phyloP scores from a whole-genome alignment of 176 grass and related monocot genomes.

The Calamus simplicifolius region DNA sequence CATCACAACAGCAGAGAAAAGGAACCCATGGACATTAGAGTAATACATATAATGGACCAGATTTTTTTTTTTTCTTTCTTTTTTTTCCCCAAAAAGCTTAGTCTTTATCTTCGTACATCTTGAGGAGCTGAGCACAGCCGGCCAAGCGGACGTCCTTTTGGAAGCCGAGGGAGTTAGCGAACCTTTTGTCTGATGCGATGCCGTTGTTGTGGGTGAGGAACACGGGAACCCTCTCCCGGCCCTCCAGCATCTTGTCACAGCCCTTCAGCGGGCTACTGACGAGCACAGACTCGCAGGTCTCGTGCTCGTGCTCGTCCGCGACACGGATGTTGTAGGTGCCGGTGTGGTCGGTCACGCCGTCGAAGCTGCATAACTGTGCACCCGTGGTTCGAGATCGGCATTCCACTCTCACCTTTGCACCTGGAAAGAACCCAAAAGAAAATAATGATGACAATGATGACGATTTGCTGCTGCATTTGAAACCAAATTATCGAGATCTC shows the following conservation, averaged over 20 bases:
- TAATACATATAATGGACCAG: no score
- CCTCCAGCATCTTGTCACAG: constrained; percentile 41
- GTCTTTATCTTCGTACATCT: constrained; percentile 37
- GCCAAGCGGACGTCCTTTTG: constrained; percentile 46
- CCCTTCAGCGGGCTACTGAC: constrained; percentile 58
- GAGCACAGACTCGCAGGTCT: constrained; percentile 73
- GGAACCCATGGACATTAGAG: no score
- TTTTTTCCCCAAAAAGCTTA: neutral
- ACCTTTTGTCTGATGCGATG: constrained; percentile 44
- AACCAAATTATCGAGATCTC: no score
- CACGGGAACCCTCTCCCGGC: constrained; percentile 72
- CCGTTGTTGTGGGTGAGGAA: constrained; percentile 91
- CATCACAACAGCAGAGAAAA: no score
- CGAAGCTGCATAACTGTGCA: constrained; percentile 49
- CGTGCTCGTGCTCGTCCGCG: constrained; percentile 50
- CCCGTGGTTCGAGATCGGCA: constrained; percentile 51
- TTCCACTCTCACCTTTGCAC: constrained; percentile 75
- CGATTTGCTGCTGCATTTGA: no score
- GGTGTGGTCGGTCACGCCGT: constrained; percentile 70
- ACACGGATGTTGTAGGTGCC: constrained; percentile 85
- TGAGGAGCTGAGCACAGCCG: constrained; percentile 46
- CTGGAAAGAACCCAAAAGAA: constrained; percentile 16
- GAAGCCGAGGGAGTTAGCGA: constrained; percentile 71
- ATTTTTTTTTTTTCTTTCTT: no score
- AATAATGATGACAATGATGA: no score